Base-by-base conservation (phyloP, 2,329 filamentous ascomycete genomes). In the Mollisiaceae sp. region DNA sequence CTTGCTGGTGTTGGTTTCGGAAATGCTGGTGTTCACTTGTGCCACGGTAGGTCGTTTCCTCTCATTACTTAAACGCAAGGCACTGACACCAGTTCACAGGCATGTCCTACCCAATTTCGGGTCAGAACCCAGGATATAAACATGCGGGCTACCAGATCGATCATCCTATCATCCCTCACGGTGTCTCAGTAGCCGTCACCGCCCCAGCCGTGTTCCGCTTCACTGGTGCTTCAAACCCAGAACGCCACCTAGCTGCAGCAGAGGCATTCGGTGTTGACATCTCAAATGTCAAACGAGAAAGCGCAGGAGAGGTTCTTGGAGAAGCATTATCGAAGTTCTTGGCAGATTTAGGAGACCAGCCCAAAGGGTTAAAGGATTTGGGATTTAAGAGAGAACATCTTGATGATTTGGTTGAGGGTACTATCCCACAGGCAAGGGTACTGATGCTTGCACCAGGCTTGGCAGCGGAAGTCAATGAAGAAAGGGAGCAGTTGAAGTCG, bases 71-170 rank as follows among this genome's bases (percentile, higher is more conserved):
- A 24, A 4, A 9, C 27, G 8, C 15, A 52, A 15, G 27, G 18
- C 24, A 14, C 47, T 41, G 47, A 60, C 14, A 24, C 12, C 22
- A 15, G 27, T 50, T 32, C 14, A 56, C 65, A 88, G 86, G 94
- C 76, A 98, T 99, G 94, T 96, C 92, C 27, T 99, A 99, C 76
- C 95, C 95, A 20, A 97, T 99, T 75, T 97, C 93, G 0, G 92
- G 93, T 36, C 94, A 97, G 77, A 99, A 99, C 77, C 92, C 92
- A 0, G 90, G 91, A 5, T 98, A 98, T 80, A 89, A 88, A 73
- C 95, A 99, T 76, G 78, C 85, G 0, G 95, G 95, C n/a, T 99
- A 99, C 78, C 82, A 89, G 1, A 88, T 97, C 8, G 79, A 86
- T 32, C 77, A 84, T 36, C 88, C 91, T 11, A 91, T 99, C 73